Percentiles rank a stretch among this genome's conserved stretches.
Conservation (phyloP, 2,329 filamentous ascomycete species). For the Penicillium verrucosum region DNA sequence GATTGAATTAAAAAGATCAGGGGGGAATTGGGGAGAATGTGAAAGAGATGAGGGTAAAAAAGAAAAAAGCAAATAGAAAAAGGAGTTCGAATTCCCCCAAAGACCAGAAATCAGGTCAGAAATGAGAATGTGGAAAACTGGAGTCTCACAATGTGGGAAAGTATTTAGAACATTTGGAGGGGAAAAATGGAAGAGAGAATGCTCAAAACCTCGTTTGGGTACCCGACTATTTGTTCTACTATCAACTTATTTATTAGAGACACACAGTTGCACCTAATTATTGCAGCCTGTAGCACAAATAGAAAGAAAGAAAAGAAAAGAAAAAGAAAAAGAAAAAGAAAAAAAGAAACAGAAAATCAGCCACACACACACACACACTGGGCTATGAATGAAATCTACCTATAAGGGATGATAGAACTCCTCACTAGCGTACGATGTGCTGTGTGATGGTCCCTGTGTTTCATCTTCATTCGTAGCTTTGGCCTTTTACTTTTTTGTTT, state of each 20-base stretch:
- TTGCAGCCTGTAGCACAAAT: background rate
- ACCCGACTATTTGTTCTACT: constrained; percentile 7
- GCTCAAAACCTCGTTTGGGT: constrained; percentile 5
- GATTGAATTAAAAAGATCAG: background rate
- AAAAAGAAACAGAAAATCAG: background rate
- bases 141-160: constrained; percentile 8
- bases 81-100: background rate
- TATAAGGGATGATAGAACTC: background rate
- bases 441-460: constrained; percentile 12
- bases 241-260: background rate
- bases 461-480: constrained; percentile 15
- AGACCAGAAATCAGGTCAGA: constrained; percentile 4
- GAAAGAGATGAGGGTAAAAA: background rate
- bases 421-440: background rate
- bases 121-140: constrained; percentile 4
- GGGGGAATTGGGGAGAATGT: background rate
- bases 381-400: background rate
- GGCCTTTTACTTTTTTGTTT: constrained; percentile 3
- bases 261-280: background rate
- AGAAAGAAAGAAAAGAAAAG: background rate
- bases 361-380: background rate
- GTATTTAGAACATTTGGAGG: constrained; percentile 2
- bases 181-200: background rate
- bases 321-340: background rate
- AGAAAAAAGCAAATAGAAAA: background rate